Evolutionary conservation across 148 eudicot species (phyloP).

Genomic region (Limonium bicolor): DNA sequence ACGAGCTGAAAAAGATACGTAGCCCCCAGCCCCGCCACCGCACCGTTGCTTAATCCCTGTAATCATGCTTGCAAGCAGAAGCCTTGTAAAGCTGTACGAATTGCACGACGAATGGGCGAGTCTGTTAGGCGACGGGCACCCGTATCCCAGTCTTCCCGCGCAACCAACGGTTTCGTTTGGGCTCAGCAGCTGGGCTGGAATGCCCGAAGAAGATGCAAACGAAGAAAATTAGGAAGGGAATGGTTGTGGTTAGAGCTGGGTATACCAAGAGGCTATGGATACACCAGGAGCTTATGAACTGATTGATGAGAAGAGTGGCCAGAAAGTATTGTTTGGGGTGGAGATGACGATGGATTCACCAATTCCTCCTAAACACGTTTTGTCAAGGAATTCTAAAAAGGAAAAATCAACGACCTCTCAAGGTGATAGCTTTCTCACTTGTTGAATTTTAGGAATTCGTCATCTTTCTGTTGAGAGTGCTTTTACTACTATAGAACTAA

Average conservation of each 20-base stretch:
- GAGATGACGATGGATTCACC: constrained; percentile 16
- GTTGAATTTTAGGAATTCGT: too few relatives aligned
- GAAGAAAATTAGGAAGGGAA: constrained; percentile 1
- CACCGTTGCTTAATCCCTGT: too few relatives aligned
- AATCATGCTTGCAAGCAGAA: too few relatives aligned
- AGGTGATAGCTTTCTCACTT: too few relatives aligned
- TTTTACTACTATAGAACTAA: too few relatives aligned
- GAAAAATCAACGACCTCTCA: not conserved
- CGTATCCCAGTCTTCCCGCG: constrained; percentile 3
- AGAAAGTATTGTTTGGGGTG: constrained; percentile 60
- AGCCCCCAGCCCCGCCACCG: too few relatives aligned
- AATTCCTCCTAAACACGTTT: constrained; percentile 16
- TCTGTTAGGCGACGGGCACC: constrained; percentile 4
- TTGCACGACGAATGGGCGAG: too few relatives aligned
- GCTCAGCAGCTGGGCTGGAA: constrained; percentile 3
- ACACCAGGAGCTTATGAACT: constrained; percentile 52
- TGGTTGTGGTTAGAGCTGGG: constrained; percentile 23
- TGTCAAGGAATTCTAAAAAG: constrained; percentile 21
- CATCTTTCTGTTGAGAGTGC: too few relatives aligned
- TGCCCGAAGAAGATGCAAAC: constrained; percentile 3
- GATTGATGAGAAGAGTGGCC: constrained; percentile 37
- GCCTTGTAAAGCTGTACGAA: too few relatives aligned
- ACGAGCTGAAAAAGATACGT: too few relatives aligned
- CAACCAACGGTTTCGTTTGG: not conserved
- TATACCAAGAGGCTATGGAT: constrained; percentile 26